Base-by-base conservation (phyloP, 352 stramenopile species). In the Globisporangium irregulare region DNA sequence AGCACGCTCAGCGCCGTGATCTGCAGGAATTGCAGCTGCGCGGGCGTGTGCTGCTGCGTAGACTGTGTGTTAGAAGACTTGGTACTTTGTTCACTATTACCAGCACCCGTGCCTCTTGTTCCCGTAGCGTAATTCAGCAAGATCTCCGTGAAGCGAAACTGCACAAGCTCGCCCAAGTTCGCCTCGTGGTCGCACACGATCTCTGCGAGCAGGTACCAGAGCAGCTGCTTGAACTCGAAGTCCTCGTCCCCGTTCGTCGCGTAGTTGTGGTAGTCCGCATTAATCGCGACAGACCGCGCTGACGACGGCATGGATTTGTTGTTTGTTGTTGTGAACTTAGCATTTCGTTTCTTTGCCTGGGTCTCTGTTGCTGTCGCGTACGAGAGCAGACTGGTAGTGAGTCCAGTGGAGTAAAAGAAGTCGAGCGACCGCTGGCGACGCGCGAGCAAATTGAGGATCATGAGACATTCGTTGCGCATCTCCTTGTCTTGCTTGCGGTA, bases 151-250 rank as follows among this genome's bases (percentile, higher is more conserved):
- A 93, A 91, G n/a, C 80, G 75, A 48, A 90, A 93, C 66, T 92
- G 80, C 32, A 83, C 71, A 14, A 95, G 66, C 34, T 89, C 76
- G 24, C 73, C 73, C 8, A 82, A 62, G 59, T 90, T 92, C 46
- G 77, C 76, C 58, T 74, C 71, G 62, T 92, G 75, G 51, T 72
- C 81, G n/a, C 57, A 73, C 24, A 72, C 64, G 48, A 91, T 76
- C n/a, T 84, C 75, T 1, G 83, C 77, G 14, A 94, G 62, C 12
- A 93, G 24, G 51, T 82, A 77, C 86, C 84, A 94, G 12, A 93
- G 61, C 67, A 84, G 77, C 65, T 91, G 85, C 73, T 94, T 94
- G 72, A 94, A 91, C 70, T 94, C 86, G 41, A 94, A 83, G 66
- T 94, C 84, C 55, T 90, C 83, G 56, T 89, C 81, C 53, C 78